Evolutionary conservation across 768 basidiomycete species (phyloP), one percentile per base, ranked within the genome.

Genomic region (Hygrocybe punicea): DNA sequence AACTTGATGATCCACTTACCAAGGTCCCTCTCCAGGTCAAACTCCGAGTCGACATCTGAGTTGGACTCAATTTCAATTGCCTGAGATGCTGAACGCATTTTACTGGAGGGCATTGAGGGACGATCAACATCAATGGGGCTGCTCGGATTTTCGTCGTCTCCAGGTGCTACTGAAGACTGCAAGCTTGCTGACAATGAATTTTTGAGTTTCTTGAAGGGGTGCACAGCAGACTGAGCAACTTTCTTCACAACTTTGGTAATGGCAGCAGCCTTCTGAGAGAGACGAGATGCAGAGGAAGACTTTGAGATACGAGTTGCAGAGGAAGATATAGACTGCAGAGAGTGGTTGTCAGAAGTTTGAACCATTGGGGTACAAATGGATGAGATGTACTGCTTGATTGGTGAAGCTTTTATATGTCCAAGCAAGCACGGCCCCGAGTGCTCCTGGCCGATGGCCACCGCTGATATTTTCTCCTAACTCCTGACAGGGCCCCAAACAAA

Each of bases 1-100:
- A 21, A 44, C 40, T 70, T 64, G 42, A 33, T 49, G 13, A 67
- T 29, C 13, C 49, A 21, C 10, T 44, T 44, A 44, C 40, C 40
- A 44, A 44, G 40, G 16, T 44, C 40, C 40, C 21, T n/a, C 40
- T 44, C 47, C n/a, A 24, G 24, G 24, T 19, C 29, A 29, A 29
- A 4, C 17, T 49, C 47, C 6, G 47, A 19, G 24, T 24, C n/a
- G 24, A 17, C 47, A 25, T 49, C 24, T 16, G 47, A 49, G 24
- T 19, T 14, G 17, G n/a, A 19, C 24, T 6, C 19, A n/a, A 24
- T 24, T 16, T 49, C 47, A 25, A 49, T 16, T 6, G n/a, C n/a
- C n/a, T 25, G 19, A 16, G 47, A 49, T 14, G 17, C 17, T 19
- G 47, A 17, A 25, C 6, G 24, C 6, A 6, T 25, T 4, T 16